Evolutionary conservation across 805 yeast genomes (phyloP), one percentile per base, ranked within the genome.

Genomic region (Yamadazyma takamatsuzukensis): DNA sequence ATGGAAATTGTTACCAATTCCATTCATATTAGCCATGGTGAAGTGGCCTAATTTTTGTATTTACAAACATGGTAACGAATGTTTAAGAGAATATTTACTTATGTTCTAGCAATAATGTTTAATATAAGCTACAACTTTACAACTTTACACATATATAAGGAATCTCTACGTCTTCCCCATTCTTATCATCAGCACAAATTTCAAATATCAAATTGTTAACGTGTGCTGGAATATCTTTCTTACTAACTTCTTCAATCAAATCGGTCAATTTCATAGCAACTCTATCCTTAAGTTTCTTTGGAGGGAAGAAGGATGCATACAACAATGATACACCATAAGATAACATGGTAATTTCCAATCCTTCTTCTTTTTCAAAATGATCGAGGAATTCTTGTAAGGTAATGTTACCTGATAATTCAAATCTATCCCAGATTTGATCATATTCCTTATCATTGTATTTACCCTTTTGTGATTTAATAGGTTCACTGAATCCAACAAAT

Each of bases 401-500:
- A 32, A 85, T 61, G 51, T 89, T 81, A 34, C 89, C 89, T 36
- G 76, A 53, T 32, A 90, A 63, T 49, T 83, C 90, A 58, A 90
- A 90, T 57, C 97, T 76, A 52, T 87, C 96, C 98, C 98, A 93
- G 49, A 90, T 87, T 59, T 73, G 78, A 61, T 93, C 98, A 51
- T 85, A 82, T 43, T 70, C 71, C 54, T 82, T 84, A 25, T 65
- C 72, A 49, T 88, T 88, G 61, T 88, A 89, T 54, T 81, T 77
- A 36, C 84, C 83, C 61, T 84, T 80, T 29, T 83, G 76, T 23
- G 96, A 86, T 29, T 80, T 81, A 50, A 93, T 79, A 33, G 98
- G 98, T 64, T 93, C 98, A 8, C 96, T 86, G 57, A 93, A 93
- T 6, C 96, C 97, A 54, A 93, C 78, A 69, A 93, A 93, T 41